Base-by-base conservation (phyloP, 306 rosid genomes). In the Cicer judaicum region DNA sequence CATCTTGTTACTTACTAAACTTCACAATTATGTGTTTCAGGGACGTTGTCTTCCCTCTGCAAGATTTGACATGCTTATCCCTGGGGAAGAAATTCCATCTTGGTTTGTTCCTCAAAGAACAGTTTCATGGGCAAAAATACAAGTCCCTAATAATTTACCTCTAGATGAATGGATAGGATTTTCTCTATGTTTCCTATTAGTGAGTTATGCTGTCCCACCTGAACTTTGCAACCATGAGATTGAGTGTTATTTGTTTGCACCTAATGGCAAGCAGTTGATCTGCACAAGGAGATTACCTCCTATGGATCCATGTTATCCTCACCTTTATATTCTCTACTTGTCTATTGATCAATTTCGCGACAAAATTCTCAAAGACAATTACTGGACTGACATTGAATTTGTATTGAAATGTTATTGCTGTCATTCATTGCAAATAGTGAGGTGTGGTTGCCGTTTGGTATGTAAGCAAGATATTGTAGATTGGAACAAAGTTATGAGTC, bases 161-260 rank as follows among this genome's bases (percentile, higher is more conserved):
- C 5, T 6, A 9, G 29, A 41, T 29, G 68, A 68, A n/a, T 41
- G 72, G 69, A 66, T 69, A 14, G 80, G 80, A 49, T 29, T 69
- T 80, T 59, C 77, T 7, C 7, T 75, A 71, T 80, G 84, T 69
- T 75, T 80, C 34, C 39, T 61, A 7, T 36, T 80, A 13, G 63
- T 7, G 34, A 78, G 70, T 70, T 19, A 40, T 78, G 55, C 29
- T 7, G 2, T 2, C 4, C 63, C 63, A 19, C 61, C 64, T 18
- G 71, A 73, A 40, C 4, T 4, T 21, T 71, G 76, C 9, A 1
- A 5, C 0, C 77, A 72, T 57, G 77, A 60, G 14, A 34, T 73
- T 6, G 62, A 16, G 0, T 62, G 61, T 24, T 72, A 43, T 36
- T 8, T 72, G 77, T 57, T 21, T 57, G 0, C 46, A 72, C 57